Evolutionary conservation across 2,329 filamentous ascomycete genomes (phyloP).

Genomic region (Cercospora canescens): DNA sequence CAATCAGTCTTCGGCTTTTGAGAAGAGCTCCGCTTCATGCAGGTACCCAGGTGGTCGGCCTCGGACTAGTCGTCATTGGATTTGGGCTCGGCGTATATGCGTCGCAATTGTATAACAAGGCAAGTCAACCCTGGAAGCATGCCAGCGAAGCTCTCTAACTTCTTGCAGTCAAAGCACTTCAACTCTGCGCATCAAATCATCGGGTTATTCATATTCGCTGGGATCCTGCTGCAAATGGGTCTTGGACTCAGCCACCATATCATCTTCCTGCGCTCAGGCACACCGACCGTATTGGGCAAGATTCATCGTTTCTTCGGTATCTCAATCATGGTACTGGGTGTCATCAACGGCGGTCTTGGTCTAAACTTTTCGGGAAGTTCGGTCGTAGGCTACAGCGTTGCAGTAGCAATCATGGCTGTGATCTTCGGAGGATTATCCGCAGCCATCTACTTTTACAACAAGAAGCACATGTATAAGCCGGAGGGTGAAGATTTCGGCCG

Average conservation of each 20-base stretch:
- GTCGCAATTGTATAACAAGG: conserved; percentile 41
- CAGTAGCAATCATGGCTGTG: conserved; percentile 23
- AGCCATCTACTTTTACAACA: conserved; percentile 19
- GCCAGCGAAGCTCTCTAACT: background rate
- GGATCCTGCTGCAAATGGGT: conserved; percentile 38
- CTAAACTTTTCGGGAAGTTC: conserved; percentile 57
- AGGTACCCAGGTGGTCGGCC: conserved; percentile 40
- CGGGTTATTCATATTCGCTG: conserved; percentile 43
- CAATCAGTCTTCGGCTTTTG: conserved; percentile 41
- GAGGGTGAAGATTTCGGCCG: conserved; percentile 18
- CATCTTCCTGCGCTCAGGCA: conserved; percentile 32
- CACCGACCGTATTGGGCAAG: conserved; percentile 47
- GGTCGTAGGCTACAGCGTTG: conserved; percentile 23
- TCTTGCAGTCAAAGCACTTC: conserved; percentile 42
- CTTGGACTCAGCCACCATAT: conserved; percentile 44
- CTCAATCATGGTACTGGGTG: conserved; percentile 53
- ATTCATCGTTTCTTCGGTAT: conserved; percentile 62
- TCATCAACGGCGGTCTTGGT: conserved; percentile 60
- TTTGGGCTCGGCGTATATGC: conserved; percentile 46
- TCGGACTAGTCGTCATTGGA: conserved; percentile 40
- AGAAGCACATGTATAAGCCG: conserved; percentile 23
- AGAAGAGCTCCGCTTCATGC: conserved; percentile 45
- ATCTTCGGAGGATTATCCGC: conserved; percentile 18
- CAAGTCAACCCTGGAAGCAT: conserved; percentile 27
- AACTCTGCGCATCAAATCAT: conserved; percentile 50